A percentile compares a stretch with the other conserved stretches of the same genome.
These are phyloP conservation scores for Penicillium polonicum DNA, from an alignment of 2,329 filamentous ascomycete genomes.

Conservation along the genomic window DNA sequence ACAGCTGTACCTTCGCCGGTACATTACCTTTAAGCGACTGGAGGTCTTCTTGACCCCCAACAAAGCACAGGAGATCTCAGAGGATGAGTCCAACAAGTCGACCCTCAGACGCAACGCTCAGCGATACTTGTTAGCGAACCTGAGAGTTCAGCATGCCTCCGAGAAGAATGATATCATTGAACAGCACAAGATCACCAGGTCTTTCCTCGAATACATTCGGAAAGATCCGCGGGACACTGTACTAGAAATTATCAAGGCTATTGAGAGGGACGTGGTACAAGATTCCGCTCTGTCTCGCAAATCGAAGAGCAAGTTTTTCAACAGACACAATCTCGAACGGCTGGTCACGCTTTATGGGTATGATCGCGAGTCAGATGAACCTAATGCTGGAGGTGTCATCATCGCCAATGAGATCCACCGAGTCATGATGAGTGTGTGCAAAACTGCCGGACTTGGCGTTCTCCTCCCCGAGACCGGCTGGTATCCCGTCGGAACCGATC, in stretches of 20 bases:
- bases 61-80: slow-evolving; percentile 53
- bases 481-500: slow-evolving; percentile 70
- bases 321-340: slow-evolving; percentile 68
- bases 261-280: slow-evolving; percentile 70
- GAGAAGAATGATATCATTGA: slow-evolving; percentile 80
- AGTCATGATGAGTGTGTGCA: slow-evolving; percentile 74
- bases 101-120: slow-evolving; percentile 82
- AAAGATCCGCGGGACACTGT: slow-evolving; percentile 76
- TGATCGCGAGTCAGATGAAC: slow-evolving; percentile 49
- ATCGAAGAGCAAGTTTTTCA: slow-evolving; percentile 73
- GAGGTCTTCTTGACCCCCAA: slow-evolving; percentile 77
- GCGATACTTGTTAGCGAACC: slow-evolving; percentile 72
- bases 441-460: slow-evolving; percentile 68
- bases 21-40: slow-evolving; percentile 76
- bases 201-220: slow-evolving; percentile 72
- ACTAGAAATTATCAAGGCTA: slow-evolving; percentile 67
- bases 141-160: slow-evolving; percentile 74
- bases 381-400: slow-evolving; percentile 43
- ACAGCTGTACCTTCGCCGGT: slow-evolving; percentile 72
- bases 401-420: slow-evolving; percentile 71
- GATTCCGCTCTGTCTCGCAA: slow-evolving; percentile 72
- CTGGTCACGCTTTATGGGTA: slow-evolving; percentile 69
- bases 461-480: slow-evolving; percentile 76
- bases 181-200: slow-evolving; percentile 66
- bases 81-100: slow-evolving; percentile 67